Percentiles rank a stretch among this genome's conserved stretches.
phyloP scores from a whole-genome alignment of 2,329 filamentous ascomycete species.

The Chrysosphaeria jannelii region DNA sequence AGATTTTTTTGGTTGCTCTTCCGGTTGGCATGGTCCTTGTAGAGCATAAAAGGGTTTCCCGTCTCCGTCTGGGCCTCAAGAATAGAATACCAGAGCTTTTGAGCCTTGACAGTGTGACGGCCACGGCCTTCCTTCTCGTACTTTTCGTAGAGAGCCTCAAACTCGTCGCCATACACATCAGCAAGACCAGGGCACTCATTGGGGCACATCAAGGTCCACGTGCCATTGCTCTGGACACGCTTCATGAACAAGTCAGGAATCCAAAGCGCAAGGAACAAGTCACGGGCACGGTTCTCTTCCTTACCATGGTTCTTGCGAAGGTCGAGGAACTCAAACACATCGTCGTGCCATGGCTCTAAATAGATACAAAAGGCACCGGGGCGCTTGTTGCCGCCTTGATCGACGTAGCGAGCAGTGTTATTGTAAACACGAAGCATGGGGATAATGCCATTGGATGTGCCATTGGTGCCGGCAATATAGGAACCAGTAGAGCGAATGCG shows the following conservation, averaged over 20 bases:
- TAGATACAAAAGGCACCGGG: conserved; percentile 97
- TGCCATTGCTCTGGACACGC: conserved; percentile 83
- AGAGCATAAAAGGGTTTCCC: conserved; percentile 96
- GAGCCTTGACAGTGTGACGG: conserved; percentile 74
- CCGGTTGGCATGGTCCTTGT: conserved; percentile 93
- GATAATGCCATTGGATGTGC: conserved; percentile 87
- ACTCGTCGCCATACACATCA: conserved; percentile 92
- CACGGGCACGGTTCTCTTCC: conserved; percentile 86
- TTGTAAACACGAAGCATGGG: conserved; percentile 98
- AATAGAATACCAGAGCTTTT: conserved; percentile 98
- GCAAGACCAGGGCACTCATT: conserved; percentile 86
- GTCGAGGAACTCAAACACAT: conserved; percentile 92
- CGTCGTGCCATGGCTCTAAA: conserved; percentile 93
- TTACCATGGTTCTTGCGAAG: conserved; percentile 98
- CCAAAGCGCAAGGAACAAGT: conserved; percentile 94
- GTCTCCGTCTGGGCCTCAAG: conserved; percentile 97
- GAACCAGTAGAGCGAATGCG: conserved; percentile 91
- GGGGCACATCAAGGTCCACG: conserved; percentile 96
- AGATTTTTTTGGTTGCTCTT: conserved; percentile 99
- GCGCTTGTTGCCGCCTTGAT: conserved; percentile 97
- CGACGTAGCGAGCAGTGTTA: conserved; percentile 95
- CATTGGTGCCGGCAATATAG: conserved; percentile 94
- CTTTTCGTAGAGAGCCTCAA: conserved; percentile 74
- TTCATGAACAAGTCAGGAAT: conserved; percentile 99
- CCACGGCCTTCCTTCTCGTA: conserved; percentile 76